Evolutionary conservation across 23 red algal genomes (phyloP), one percentile per base, ranked within the genome.

Genomic region (Gracilariopsis chorda): DNA sequence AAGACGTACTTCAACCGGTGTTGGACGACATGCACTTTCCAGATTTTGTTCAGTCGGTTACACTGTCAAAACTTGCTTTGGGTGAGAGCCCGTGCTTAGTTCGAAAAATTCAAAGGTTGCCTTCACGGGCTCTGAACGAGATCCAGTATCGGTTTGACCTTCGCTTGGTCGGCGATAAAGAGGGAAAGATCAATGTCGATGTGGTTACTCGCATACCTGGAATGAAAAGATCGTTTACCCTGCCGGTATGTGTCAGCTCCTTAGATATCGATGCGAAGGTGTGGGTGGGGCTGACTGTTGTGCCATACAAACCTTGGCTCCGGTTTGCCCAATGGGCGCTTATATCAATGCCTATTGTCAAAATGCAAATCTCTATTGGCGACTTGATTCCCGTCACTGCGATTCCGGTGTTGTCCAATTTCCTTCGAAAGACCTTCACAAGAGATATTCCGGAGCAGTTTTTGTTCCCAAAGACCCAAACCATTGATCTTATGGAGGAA

Each of bases 251-350:
- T 6, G 65, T 93, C 19, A 75, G 64, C 53, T 41, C 57, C 13
- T 37, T 93, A 35, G 78, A 84, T 69, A 70, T 93, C 17, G 78
- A 83, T 34, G 90, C 77, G 1, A 51, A 77, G 21, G 76, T 93
- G 12, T 93, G 90, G 90, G 29, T 83, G 17, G 90, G 79, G 27
- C 82, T 93, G 1, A 93, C 78, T 62, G 37, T 93, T 21, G 35
- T 85, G 21, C 90, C 90, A 0, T 77, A 65, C 14, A 44, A 53
- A 34, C 90, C 90, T 11, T 85, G 51, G 55, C 48, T 93, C 29
- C 51, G 79, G 11, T 64, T 59, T 70, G 63, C 70, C 21, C 90
- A 85, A 30, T 93, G 90, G 90, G 62, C 90, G 1, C 67, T 93
- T 36, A 63, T 74, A 13, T 24, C 24, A 33, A 82, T 83, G 79